These are phyloP conservation scores for Mariannaea elegans DNA, from an alignment of 2,329 filamentous ascomycete species.

Conservation along the genomic window DNA sequence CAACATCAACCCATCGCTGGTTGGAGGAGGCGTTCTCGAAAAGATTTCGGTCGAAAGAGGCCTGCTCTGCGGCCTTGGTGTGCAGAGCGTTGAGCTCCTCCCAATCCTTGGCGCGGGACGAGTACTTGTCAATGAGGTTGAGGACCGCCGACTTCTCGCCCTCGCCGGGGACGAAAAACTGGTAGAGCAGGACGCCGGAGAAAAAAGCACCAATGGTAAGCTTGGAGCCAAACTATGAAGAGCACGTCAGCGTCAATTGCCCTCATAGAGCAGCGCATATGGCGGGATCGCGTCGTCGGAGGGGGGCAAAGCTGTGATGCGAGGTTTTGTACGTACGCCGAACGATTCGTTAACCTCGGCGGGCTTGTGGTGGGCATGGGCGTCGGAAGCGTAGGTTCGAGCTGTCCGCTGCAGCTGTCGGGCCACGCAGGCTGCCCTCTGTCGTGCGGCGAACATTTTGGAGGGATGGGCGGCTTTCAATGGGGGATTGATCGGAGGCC, in stretches of 20 bases:
- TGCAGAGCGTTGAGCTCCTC: slow-evolving; percentile 62
- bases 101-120: slow-evolving; percentile 59
- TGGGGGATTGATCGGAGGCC: slow-evolving; percentile 42
- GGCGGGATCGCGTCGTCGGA: not conserved
- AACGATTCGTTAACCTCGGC: slow-evolving; percentile 62
- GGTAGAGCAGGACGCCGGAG: slow-evolving; percentile 55
- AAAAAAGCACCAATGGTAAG: slow-evolving; percentile 56
- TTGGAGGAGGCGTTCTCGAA: slow-evolving; percentile 55
- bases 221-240: slow-evolving; percentile 59
- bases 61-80: slow-evolving; percentile 62
- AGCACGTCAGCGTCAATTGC: slow-evolving; percentile 22
- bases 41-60: slow-evolving; percentile 65
- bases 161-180: slow-evolving; percentile 59
- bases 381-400: slow-evolving; percentile 64
- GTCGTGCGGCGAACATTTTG: slow-evolving; percentile 56
- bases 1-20: slow-evolving; percentile 60
- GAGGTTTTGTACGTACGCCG: slow-evolving; percentile 58
- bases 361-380: slow-evolving; percentile 58
- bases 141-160: slow-evolving; percentile 59
- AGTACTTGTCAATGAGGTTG: slow-evolving; percentile 57
- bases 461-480: slow-evolving; percentile 44
- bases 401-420: slow-evolving; percentile 50
- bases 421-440: slow-evolving; percentile 51
- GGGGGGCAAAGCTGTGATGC: slow-evolving; percentile 9
- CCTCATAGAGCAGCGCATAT: not conserved